Evolutionary conservation across 768 basidiomycete species (phyloP).

Genomic region (Mycena olivaceomarginata): DNA sequence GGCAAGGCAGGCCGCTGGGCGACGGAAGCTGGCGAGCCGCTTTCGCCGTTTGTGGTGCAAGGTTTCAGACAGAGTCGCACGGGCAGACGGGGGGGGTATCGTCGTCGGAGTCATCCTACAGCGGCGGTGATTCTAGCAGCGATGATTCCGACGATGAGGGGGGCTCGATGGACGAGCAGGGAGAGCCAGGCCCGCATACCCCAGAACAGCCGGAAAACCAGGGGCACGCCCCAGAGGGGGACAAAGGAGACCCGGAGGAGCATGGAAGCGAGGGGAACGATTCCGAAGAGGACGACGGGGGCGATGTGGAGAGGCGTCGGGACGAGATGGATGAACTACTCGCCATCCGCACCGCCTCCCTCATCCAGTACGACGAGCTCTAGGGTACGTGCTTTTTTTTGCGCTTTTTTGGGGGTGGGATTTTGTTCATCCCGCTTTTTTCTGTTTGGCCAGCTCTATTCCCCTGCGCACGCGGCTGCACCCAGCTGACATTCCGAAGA

Average conservation of each 20-base stretch:
- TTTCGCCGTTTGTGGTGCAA: neutral
- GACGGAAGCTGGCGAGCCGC: neutral
- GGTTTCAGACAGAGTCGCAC: neutral
- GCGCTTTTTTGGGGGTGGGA: neutral
- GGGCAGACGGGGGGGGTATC: neutral
- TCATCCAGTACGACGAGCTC: neutral
- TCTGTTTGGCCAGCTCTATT: too few species aligned
- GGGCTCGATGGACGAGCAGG: too few species aligned
- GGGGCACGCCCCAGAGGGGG: neutral
- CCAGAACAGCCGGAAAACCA: neutral
- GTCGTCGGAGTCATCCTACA: neutral
- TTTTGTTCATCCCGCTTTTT: too few species aligned
- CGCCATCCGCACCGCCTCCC: neutral
- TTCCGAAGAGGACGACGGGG: too few species aligned
- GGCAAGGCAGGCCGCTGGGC: neutral
- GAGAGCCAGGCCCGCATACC: neutral
- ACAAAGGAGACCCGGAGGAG: neutral
- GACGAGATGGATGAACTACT: neutral
- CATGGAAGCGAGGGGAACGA: neutral
- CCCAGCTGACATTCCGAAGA: too few species aligned
- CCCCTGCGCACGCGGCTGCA: too few species aligned
- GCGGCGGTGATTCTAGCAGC: too few species aligned
- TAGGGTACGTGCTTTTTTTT: neutral
- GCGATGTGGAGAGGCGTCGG: neutral
- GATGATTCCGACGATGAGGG: too few species aligned